These are phyloP conservation scores for Coemansia furcata DNA, from an alignment of 192 early-diverging fungal genomes.

Conservation along the genomic window DNA sequence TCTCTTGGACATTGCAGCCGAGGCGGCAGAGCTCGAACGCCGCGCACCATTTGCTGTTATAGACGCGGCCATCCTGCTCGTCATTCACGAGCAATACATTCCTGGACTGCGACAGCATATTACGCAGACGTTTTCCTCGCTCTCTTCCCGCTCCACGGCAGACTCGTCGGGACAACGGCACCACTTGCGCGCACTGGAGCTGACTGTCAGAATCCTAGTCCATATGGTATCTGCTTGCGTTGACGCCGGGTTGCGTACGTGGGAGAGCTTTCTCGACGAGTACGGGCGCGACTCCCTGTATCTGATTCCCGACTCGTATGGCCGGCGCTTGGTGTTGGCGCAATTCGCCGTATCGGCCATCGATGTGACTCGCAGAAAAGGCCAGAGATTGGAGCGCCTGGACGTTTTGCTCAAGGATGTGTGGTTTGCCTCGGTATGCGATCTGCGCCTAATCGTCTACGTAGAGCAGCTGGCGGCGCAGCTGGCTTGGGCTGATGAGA, in stretches of 20 bases:
- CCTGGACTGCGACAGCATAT: conserved; percentile 34
- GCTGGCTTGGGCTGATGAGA: conserved; percentile 32
- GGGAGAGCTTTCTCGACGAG: conserved; percentile 52
- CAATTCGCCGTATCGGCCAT: conserved; percentile 23
- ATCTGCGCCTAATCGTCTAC: conserved; percentile 22
- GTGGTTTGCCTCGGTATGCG: conserved; percentile 42
- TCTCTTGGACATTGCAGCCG: conserved; percentile 26
- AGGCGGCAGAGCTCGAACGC: conserved; percentile 35
- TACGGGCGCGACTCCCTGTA: conserved; percentile 45
- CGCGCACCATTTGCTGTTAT: conserved; percentile 15
- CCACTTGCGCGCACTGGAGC: conserved; percentile 16
- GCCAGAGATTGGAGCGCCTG: conserved; percentile 8
- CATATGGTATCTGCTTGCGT: conserved; percentile 40
- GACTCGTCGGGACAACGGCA: neutral
- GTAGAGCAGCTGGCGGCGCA: conserved; percentile 27
- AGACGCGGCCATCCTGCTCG: conserved; percentile 7
- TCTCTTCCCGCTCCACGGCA: neutral
- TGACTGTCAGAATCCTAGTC: conserved; percentile 7
- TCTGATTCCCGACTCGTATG: conserved; percentile 21
- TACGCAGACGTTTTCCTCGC: conserved; percentile 17
- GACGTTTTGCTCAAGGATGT: conserved; percentile 24
- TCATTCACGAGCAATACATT: conserved; percentile 31
- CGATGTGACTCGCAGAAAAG: conserved; percentile 5
- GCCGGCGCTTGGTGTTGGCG: conserved; percentile 33
- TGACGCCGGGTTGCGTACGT: conserved; percentile 33